phyloP scores from a whole-genome alignment of 2,329 filamentous ascomycete genomes.

The Hirsutella minnesotensis region DNA sequence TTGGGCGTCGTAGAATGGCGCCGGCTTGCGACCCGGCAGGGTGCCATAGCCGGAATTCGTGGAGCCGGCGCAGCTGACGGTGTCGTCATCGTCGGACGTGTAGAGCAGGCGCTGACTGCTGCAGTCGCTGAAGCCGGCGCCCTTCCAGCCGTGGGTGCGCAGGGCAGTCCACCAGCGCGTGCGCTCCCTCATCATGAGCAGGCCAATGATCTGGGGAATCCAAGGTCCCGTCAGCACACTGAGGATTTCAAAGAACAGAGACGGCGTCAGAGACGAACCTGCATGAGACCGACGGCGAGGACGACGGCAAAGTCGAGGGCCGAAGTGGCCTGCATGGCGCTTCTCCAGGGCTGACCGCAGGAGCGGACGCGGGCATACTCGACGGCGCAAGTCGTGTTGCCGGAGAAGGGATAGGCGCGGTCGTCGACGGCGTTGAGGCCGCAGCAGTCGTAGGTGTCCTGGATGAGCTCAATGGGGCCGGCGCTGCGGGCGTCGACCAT shows the following conservation, averaged over 20 bases:
- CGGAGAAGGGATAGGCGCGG: slow-evolving; percentile 48
- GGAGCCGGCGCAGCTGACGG: slow-evolving; percentile 4
- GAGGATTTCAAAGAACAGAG: no score
- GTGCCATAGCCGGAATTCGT: slow-evolving; percentile 1
- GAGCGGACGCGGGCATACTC: slow-evolving; percentile 31
- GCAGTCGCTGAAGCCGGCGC: slow-evolving; percentile 5
- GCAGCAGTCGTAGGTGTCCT: slow-evolving; percentile 56
- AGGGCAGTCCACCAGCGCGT: slow-evolving; percentile 18
- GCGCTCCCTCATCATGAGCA: slow-evolving; percentile 17
- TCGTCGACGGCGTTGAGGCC: slow-evolving; percentile 47
- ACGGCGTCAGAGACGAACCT: slow-evolving; percentile 27
- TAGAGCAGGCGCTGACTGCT: slow-evolving; percentile 14
- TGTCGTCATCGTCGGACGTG: slow-evolving; percentile 16
- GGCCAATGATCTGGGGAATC: slow-evolving; percentile 16
- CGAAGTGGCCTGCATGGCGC: slow-evolving; percentile 38
- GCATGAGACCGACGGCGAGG: slow-evolving; percentile 39
- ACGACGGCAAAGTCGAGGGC: slow-evolving; percentile 44
- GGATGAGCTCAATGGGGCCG: slow-evolving; percentile 42
- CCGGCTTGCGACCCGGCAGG: background rate
- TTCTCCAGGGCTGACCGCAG: slow-evolving; percentile 46
- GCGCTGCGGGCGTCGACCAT: slow-evolving; percentile 41
- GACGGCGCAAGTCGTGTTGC: slow-evolving; percentile 26
- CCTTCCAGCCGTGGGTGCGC: slow-evolving; percentile 8
- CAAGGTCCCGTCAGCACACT: background rate
- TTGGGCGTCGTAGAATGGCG: background rate